Percentiles rank a stretch among this genome's conserved stretches.
These are phyloP conservation scores for Austroboletus eburneus DNA, from an alignment of 768 basidiomycete genomes.

Conservation along the genomic window DNA sequence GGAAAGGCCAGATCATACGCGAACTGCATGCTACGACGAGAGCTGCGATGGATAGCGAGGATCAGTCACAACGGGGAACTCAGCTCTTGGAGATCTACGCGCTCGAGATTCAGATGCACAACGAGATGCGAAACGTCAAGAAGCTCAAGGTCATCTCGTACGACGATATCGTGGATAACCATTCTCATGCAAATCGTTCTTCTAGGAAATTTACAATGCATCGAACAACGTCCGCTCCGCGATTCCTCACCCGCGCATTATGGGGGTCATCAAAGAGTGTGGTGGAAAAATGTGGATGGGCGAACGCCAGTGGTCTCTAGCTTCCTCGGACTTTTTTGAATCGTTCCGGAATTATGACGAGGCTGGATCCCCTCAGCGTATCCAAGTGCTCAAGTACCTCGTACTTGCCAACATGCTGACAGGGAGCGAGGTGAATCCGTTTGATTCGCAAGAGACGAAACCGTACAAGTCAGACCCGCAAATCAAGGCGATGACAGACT, in stretches of 20 bases:
- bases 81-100: slow-evolving; percentile 96
- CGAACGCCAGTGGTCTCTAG: slow-evolving; percentile 98
- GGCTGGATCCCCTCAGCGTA: slow-evolving; percentile 92
- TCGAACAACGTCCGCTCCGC: slow-evolving; percentile 90
- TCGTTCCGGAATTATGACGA: slow-evolving; percentile 99
- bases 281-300: slow-evolving; percentile 99
- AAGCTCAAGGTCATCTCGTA: slow-evolving; percentile 75
- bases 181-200: slow-evolving; percentile 1
- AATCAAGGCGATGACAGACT: slow-evolving; percentile 96
- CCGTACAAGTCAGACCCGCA: slow-evolving; percentile 95
- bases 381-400: slow-evolving; percentile 97
- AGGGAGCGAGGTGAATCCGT: slow-evolving; percentile 97
- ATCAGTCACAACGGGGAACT: slow-evolving; percentile 91
- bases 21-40: slow-evolving; percentile 70
- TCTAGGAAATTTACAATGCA: slow-evolving; percentile 96
- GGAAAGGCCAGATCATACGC: slow-evolving; percentile 55
- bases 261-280: slow-evolving; percentile 99
- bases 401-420: slow-evolving; percentile 98
- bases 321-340: slow-evolving; percentile 98
- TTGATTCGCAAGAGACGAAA: slow-evolving; percentile 99
- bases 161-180: background rate
- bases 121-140: slow-evolving; percentile 92
- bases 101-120: slow-evolving; percentile 99
- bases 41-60: slow-evolving; percentile 59
- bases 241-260: slow-evolving; percentile 96